Conservation (phyloP, 768 basidiomycete genomes). For the Panaeolus cyanescens region DNA sequence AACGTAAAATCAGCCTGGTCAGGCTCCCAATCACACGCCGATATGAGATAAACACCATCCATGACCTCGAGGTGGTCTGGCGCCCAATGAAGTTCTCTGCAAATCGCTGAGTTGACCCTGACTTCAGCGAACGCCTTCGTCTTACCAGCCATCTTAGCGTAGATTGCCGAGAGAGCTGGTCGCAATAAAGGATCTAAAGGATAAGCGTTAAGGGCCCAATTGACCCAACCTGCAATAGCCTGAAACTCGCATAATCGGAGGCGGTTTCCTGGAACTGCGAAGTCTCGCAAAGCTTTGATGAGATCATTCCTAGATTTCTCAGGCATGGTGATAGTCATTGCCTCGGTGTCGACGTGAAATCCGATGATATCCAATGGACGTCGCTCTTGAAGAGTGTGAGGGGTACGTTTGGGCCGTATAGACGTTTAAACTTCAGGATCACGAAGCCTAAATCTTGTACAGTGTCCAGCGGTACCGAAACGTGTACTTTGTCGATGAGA, state of each 20-base stretch:
- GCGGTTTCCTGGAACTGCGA: not conserved
- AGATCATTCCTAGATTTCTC: constrained; percentile 1
- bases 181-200: constrained; percentile 36
- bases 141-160: constrained; percentile 35
- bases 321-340: constrained; percentile 28
- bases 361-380: constrained; percentile 40
- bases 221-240: constrained; percentile 34
- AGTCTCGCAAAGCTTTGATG: constrained; percentile 3
- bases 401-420: constrained; percentile 8
- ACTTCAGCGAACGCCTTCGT: constrained; percentile 8
- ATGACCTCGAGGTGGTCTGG: constrained; percentile 17
- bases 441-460: constrained; percentile 29
- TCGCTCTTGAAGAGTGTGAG: constrained; percentile 39
- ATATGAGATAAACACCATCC: constrained; percentile 24
- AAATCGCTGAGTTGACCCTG: constrained; percentile 27
- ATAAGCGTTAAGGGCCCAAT: constrained; percentile 42
- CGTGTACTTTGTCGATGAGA: constrained; percentile 24
- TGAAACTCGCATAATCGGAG: constrained; percentile 17
- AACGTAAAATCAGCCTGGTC: constrained; percentile 7
- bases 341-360: constrained; percentile 33
- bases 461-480: constrained; percentile 33
- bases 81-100: constrained; percentile 34
- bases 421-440: constrained; percentile 13
- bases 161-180: constrained; percentile 32
- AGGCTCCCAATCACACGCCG: constrained; percentile 14